These are phyloP conservation scores for Clonostachys chloroleuca DNA, from an alignment of 2,329 filamentous ascomycete species.

Conservation along the genomic window DNA sequence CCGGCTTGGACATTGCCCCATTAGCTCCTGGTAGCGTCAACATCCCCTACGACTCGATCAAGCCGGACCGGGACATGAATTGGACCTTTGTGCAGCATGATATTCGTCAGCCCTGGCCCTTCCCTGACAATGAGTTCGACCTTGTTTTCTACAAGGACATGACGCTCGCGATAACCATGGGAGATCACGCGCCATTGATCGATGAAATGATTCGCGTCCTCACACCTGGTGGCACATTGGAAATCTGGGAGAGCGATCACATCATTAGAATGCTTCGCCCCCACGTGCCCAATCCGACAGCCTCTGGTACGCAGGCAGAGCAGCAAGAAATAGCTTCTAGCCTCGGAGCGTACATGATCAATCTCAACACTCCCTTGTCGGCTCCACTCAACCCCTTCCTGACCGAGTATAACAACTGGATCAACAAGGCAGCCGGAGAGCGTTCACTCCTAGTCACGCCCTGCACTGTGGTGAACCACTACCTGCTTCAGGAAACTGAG, in stretches of 20 bases:
- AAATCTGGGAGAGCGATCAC: conserved; percentile 88
- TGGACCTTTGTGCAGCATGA: conserved; percentile 91
- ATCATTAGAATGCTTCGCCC: conserved; percentile 78
- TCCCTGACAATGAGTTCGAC: conserved; percentile 77
- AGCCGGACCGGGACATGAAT: conserved; percentile 68
- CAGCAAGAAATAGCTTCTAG: conserved; percentile 61
- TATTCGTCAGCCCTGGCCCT: conserved; percentile 74
- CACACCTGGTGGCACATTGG: conserved; percentile 72
- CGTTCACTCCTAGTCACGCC: conserved; percentile 70
- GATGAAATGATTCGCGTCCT: conserved; percentile 77
- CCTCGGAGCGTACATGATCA: conserved; percentile 79
- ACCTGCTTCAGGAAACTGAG: conserved; percentile 77
- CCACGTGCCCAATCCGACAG: conserved; percentile 55
- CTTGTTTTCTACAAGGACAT: conserved; percentile 86
- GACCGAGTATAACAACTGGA: conserved; percentile 79
- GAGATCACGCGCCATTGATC: conserved; percentile 49
- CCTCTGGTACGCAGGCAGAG: conserved; percentile 32
- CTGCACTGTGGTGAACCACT: conserved; percentile 72
- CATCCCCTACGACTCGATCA: conserved; percentile 28
- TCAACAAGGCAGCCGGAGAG: conserved; percentile 68
- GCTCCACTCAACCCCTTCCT: conserved; percentile 78
- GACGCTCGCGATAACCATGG: conserved; percentile 59
- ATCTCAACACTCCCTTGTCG: conserved; percentile 76
- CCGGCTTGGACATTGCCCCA: conserved; percentile 76
- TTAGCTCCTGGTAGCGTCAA: conserved; percentile 44